These are phyloP conservation scores for Coccomyxa sp. DNA, from an alignment of 139 green algal genomes.

Conservation along the genomic window DNA sequence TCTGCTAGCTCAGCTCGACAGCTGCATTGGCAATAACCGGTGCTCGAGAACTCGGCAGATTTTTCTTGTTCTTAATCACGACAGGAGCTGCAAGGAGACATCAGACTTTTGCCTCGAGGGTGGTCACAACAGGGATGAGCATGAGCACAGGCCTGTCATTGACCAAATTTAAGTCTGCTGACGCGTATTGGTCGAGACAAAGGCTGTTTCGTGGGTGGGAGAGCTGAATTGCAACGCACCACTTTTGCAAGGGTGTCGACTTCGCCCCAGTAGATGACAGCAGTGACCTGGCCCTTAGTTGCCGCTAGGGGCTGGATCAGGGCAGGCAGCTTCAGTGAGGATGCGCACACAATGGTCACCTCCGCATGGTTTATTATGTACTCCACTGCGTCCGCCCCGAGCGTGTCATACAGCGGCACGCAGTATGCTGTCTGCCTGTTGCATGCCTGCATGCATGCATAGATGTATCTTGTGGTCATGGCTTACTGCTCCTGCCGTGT, in stretches of 20 bases:
- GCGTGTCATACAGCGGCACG: conserved; percentile 92
- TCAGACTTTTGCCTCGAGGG: too few species aligned
- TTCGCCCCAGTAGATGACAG: conserved; percentile 77
- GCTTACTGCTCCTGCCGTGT: too few species aligned
- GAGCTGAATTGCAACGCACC: not conserved
- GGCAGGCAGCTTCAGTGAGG: conserved; percentile 57
- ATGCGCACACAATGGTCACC: conserved; percentile 47
- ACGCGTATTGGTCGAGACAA: too few species aligned
- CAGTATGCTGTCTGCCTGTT: conserved; percentile 80
- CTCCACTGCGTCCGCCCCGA: conserved; percentile 87
- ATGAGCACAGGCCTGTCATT: too few species aligned
- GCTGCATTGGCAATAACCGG: too few species aligned
- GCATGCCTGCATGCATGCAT: conserved; percentile 70
- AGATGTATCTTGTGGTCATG: not conserved
- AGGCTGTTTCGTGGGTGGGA: too few species aligned
- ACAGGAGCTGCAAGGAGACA: too few species aligned
- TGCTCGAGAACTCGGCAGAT: too few species aligned
- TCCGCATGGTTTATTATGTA: conserved; percentile 88
- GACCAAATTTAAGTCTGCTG: too few species aligned
- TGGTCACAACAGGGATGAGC: too few species aligned
- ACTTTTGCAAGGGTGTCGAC: not conserved
- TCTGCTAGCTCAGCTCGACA: not conserved
- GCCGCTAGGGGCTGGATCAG: conserved; percentile 55
- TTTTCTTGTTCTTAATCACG: too few species aligned
- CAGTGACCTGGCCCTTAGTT: conserved; percentile 51